phyloP scores from a whole-genome alignment of 1,139 yeast genomes.

The Wickerhamomyces sp. region DNA sequence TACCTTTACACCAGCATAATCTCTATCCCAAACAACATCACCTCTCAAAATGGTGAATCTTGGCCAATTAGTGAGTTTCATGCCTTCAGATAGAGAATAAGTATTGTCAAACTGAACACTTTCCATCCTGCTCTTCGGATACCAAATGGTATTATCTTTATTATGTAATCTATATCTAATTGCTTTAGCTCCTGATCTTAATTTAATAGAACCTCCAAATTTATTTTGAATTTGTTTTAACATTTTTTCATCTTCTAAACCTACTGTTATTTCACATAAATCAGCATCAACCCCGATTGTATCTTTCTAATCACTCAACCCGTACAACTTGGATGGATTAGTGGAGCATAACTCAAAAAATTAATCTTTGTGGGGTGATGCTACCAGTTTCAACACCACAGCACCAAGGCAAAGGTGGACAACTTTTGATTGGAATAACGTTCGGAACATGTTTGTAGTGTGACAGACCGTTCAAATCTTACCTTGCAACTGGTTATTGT shows the following conservation, averaged over 20 bases:
- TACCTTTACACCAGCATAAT: constrained; percentile 24
- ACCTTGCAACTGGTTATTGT: constrained; percentile 41
- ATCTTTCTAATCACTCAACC: constrained; percentile 33
- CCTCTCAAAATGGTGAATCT: constrained; percentile 39
- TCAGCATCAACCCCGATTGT: constrained; percentile 37
- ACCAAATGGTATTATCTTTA: constrained; percentile 42
- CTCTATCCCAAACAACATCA: constrained; percentile 31
- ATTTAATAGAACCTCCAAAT: too few species aligned
- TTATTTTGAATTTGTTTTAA: too few species aligned
- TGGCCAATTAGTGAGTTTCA: constrained; percentile 41
- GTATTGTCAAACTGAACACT: constrained; percentile 29
- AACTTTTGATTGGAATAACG: constrained; percentile 41
- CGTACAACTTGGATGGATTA: constrained; percentile 41
- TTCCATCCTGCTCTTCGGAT: constrained; percentile 31
- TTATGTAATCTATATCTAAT: too few species aligned
- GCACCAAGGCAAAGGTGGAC: constrained; percentile 38
- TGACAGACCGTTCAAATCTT: constrained; percentile 30
- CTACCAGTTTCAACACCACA: constrained; percentile 37
- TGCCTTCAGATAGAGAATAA: constrained; percentile 42
- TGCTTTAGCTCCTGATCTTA: too few species aligned
- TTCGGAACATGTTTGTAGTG: constrained; percentile 39
- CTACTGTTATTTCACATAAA: too few species aligned
- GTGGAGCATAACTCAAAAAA: constrained; percentile 38
- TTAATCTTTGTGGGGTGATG: constrained; percentile 35
- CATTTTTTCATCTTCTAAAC: too few species aligned